Percentiles rank a stretch among this genome's conserved stretches.
Evolutionary conservation across 495 filamentous ascomycete genomes (phyloP).

Genomic region (Penicillium ochrochloron): DNA sequence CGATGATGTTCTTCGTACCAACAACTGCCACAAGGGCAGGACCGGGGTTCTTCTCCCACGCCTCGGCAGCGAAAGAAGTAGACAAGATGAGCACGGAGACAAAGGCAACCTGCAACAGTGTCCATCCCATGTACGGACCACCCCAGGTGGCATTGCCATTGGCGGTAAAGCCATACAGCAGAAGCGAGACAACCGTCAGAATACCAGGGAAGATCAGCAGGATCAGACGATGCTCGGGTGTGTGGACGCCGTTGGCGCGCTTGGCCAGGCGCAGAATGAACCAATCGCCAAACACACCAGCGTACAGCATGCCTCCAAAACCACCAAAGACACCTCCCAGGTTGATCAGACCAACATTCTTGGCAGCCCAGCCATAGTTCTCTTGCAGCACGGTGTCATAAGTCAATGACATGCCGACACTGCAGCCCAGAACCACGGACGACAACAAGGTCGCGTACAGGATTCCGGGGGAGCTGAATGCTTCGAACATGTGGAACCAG

Average conservation of each 20-base stretch:
- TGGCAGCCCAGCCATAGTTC: conserved; percentile 37
- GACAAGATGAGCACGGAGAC: conserved; percentile 42
- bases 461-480: conserved; percentile 43
- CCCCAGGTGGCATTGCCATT: conserved; percentile 35
- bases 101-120: conserved; percentile 40
- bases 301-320: conserved; percentile 44
- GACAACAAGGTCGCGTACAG: conserved; percentile 41
- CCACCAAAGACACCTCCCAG: conserved; percentile 42
- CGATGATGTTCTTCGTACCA: conserved; percentile 44
- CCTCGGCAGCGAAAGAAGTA: conserved; percentile 44
- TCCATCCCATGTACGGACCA: conserved; percentile 47
- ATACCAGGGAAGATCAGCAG: conserved; percentile 40
- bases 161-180: conserved; percentile 44
- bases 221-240: conserved; percentile 41
- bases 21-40: conserved; percentile 46
- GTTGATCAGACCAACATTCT: conserved; percentile 42
- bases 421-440: conserved; percentile 39
- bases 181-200: conserved; percentile 32
- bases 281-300: conserved; percentile 37
- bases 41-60: conserved; percentile 45
- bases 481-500: conserved; percentile 40
- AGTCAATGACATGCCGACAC: conserved; percentile 40
- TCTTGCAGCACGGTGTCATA: conserved; percentile 42
- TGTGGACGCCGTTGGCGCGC: conserved; percentile 38
- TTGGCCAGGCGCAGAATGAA: conserved; percentile 41